phyloP scores from a whole-genome alignment of 2,329 filamentous ascomycete species.

The Talaromyces sp. region DNA sequence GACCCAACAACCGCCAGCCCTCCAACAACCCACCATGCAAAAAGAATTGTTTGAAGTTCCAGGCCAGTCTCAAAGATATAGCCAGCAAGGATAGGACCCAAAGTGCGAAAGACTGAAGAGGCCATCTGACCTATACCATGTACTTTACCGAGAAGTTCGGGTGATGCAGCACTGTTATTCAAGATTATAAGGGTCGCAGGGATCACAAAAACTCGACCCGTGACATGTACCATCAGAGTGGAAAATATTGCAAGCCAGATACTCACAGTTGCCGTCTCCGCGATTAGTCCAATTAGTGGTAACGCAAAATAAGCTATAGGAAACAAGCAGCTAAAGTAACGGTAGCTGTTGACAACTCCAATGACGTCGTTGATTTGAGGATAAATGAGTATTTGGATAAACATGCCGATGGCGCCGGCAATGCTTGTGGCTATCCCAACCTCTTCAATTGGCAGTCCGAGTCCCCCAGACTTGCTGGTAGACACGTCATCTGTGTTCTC shows the following conservation, averaged over 20 bases:
- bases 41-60: slow-evolving; percentile 53
- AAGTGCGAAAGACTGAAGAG: slow-evolving; percentile 53
- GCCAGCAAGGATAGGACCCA: slow-evolving; percentile 56
- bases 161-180: slow-evolving; percentile 60
- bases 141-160: slow-evolving; percentile 57
- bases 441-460: slow-evolving; percentile 66
- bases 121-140: slow-evolving; percentile 58
- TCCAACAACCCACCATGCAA: slow-evolving; percentile 57
- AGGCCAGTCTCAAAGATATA: slow-evolving; percentile 56
- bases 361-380: slow-evolving; percentile 64
- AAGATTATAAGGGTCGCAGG: slow-evolving; percentile 58
- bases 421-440: slow-evolving; percentile 74
- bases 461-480: slow-evolving; percentile 51
- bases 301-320: slow-evolving; percentile 68
- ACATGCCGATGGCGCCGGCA: slow-evolving; percentile 69
- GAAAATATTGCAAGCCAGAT: slow-evolving; percentile 65
- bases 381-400: slow-evolving; percentile 68
- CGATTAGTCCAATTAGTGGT: slow-evolving; percentile 68
- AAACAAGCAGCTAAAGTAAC: slow-evolving; percentile 65
- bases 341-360: slow-evolving; percentile 66
- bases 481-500: slow-evolving; percentile 38
- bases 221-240: slow-evolving; percentile 66
- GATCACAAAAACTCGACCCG: slow-evolving; percentile 66
- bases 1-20: slow-evolving; percentile 57
- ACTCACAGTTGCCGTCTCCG: slow-evolving; percentile 47